phyloP scores from a whole-genome alignment of 306 rosid genomes.

The Castanea crenata region DNA sequence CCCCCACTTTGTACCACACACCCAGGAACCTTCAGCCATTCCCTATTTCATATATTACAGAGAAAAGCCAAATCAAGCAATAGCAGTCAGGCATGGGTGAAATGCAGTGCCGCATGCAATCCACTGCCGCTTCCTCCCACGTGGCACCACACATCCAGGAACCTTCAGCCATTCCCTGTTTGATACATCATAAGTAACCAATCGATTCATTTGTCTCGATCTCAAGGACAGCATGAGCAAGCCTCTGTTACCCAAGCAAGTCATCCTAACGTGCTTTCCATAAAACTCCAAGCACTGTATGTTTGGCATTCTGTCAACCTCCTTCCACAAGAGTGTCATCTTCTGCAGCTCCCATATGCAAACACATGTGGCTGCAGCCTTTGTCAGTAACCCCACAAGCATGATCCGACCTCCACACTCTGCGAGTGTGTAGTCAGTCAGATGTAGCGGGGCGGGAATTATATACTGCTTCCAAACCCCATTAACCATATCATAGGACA shows the following conservation, averaged over 20 bases:
- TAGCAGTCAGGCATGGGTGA: constrained; percentile 68
- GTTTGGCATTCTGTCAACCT: constrained; percentile 99
- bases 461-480: constrained; percentile 75
- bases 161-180: constrained; percentile 85
- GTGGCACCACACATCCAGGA: constrained; percentile 64
- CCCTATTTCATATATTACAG: constrained; percentile 57
- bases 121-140: constrained; percentile 64
- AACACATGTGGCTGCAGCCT: constrained; percentile 88
- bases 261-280: constrained; percentile 94
- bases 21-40: constrained; percentile 79
- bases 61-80: constrained; percentile 46
- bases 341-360: constrained; percentile 98
- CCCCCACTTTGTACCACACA: constrained; percentile 58
- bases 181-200: constrained; percentile 66
- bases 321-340: constrained; percentile 97
- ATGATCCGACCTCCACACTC: constrained; percentile 77
- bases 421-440: constrained; percentile 68
- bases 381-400: constrained; percentile 79
- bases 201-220: constrained; percentile 59
- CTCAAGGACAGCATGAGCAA: constrained; percentile 86
- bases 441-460: constrained; percentile 67
- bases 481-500: constrained; percentile 59
- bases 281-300: constrained; percentile 96
- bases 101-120: constrained; percentile 77
- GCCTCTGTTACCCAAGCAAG: constrained; percentile 90